A percentile compares a stretch with the other conserved stretches of the same genome.
These are phyloP conservation scores for Ogataea angusta DNA, from an alignment of 805 yeast species.

Conservation along the genomic window DNA sequence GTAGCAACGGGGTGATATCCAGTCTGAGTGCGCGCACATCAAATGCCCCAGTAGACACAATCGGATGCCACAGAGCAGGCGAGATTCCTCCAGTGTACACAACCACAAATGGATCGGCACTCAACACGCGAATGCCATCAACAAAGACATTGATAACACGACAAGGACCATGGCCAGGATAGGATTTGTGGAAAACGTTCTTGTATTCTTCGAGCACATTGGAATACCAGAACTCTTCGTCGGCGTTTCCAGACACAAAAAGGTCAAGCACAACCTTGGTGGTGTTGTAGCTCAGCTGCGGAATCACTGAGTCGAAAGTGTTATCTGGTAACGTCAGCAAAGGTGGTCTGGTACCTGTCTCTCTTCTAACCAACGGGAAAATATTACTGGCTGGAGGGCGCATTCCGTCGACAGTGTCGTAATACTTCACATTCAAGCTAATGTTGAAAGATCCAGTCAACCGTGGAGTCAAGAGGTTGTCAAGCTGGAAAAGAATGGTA, in stretches of 20 bases:
- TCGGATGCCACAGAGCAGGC: slow-evolving; percentile 78
- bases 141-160: slow-evolving; percentile 63
- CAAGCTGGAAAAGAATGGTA: slow-evolving; percentile 55
- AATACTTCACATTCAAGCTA: slow-evolving; percentile 50
- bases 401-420: slow-evolving; percentile 25
- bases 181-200: slow-evolving; percentile 42
- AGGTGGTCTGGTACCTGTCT: slow-evolving; percentile 37
- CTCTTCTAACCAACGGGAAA: slow-evolving; percentile 34
- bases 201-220: slow-evolving; percentile 49
- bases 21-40: slow-evolving; percentile 69
- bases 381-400: slow-evolving; percentile 39
- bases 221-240: slow-evolving; percentile 82
- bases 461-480: slow-evolving; percentile 53
- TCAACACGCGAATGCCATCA: slow-evolving; percentile 56
- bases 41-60: slow-evolving; percentile 70
- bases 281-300: slow-evolving; percentile 50
- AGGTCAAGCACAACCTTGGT: slow-evolving; percentile 57
- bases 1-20: slow-evolving; percentile 68
- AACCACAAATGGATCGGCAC: slow-evolving; percentile 66
- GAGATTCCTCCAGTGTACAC: slow-evolving; percentile 80
- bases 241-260: slow-evolving; percentile 70
- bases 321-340: slow-evolving; percentile 44
- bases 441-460: slow-evolving; percentile 62
- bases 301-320: slow-evolving; percentile 37
- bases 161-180: slow-evolving; percentile 67